Evolutionary conservation across 495 filamentous ascomycete genomes (phyloP), one percentile per base, ranked within the genome.

Genomic region (Aspergillus mulundensis): DNA sequence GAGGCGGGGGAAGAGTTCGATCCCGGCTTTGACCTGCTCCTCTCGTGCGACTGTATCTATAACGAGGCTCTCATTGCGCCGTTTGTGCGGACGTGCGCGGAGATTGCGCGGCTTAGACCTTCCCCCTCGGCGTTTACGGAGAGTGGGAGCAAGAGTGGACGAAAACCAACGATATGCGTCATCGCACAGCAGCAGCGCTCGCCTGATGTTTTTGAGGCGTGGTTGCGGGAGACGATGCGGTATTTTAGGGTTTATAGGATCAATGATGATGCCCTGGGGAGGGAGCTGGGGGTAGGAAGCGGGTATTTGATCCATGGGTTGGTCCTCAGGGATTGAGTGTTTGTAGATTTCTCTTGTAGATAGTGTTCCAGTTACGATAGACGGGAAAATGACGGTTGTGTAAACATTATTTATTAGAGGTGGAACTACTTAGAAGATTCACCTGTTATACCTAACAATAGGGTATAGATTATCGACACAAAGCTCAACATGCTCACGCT

Each of bases 11-110:
- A 58, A 19, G 59, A 61, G 16, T 59, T 67, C 20, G 73, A 76
- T 54, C 50, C 48, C 12, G 71, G 70, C 20, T 71, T 77, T 53
- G 86, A 90, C 57, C 72, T 80, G 2, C 77, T 96, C 4, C 67
- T 92, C 18, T 90, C 91, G 5, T 95, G 89, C 69, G 90, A 95
- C 65, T 95, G 90, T 62, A 86, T 96, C 67, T 95, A 94, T 73
- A 91, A 93, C 66, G 90, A 96, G 59, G 78, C 85, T 5, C 80
- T 98, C 3, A 83, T 97, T 15, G 74, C 82, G 32, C 89, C 91
- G 1, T 82, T 97, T 18, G 87, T 96, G n/a, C 76, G 84, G 47
- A 88, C 90, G 0, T 97, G 91, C 70, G 82, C 78, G n/a, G 88
- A 93, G 54, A 75, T 84, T 23, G 95, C 92, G 71, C 68, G 72